Evolutionary conservation across 257 asterid species (phyloP).

Genomic region (Anisodus tanguticus): DNA sequence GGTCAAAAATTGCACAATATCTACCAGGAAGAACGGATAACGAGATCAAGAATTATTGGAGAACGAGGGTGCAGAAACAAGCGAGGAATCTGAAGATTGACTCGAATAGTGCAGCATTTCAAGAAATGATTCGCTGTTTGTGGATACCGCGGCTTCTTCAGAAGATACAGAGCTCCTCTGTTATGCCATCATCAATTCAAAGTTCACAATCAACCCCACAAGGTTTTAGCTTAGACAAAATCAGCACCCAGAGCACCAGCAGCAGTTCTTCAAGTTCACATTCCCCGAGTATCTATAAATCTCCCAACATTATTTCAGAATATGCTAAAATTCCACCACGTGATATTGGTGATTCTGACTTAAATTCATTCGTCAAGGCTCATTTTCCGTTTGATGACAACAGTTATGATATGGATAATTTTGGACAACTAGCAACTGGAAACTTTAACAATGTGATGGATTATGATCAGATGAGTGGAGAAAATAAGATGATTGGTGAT

Average conservation of each 20-base stretch:
- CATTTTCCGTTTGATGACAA: constrained; percentile 30
- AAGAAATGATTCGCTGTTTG: constrained; percentile 38
- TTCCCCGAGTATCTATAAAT: constrained; percentile 8
- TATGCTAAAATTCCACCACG: not conserved
- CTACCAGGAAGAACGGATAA: constrained; percentile 54
- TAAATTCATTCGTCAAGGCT: constrained; percentile 25
- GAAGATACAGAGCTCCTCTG: constrained; percentile 34
- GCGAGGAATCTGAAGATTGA: constrained; percentile 47
- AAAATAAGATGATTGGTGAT: constrained; percentile 34
- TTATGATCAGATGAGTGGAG: constrained; percentile 25
- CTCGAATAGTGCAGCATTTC: constrained; percentile 40
- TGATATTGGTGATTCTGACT: constrained; percentile 14
- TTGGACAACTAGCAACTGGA: not conserved
- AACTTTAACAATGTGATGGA: not conserved
- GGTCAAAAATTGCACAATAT: constrained; percentile 50
- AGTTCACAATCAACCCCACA: constrained; percentile 1
- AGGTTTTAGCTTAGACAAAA: constrained; percentile 1
- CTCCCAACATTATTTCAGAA: not conserved
- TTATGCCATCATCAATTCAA: not conserved
- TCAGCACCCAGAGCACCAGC: not conserved
- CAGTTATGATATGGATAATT: constrained; percentile 30
- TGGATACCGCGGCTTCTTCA: constrained; percentile 50
- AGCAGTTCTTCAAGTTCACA: not conserved
- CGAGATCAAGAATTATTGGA: constrained; percentile 49
- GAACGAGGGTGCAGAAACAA: constrained; percentile 50